Conservation (phyloP, 768 basidiomycete species). For the Coprinellus aureogranulatus region DNA sequence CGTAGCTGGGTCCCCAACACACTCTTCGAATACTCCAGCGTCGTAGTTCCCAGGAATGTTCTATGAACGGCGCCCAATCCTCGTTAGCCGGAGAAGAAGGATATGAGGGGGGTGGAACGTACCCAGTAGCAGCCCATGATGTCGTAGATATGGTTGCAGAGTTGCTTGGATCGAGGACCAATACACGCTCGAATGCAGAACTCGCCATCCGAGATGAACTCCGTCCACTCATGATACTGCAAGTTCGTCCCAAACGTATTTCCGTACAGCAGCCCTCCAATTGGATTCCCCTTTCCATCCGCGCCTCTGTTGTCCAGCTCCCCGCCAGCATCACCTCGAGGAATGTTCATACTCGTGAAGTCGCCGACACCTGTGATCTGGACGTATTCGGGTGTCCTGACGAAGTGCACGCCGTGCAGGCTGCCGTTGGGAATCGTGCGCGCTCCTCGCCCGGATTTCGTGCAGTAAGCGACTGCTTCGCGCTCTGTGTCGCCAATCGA, state of each 20-base stretch:
- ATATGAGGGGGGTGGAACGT: slow-evolving; percentile 9
- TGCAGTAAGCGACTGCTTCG: slow-evolving; percentile 73
- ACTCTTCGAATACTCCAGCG: slow-evolving; percentile 61
- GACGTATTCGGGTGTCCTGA: slow-evolving; percentile 63
- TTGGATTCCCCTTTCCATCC: slow-evolving; percentile 53
- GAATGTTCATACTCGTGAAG: slow-evolving; percentile 65
- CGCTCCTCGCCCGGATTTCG: slow-evolving; percentile 67
- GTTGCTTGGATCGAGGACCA: slow-evolving; percentile 51
- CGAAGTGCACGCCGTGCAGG: slow-evolving; percentile 65
- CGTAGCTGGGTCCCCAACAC: slow-evolving; percentile 56
- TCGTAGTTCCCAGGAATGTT: slow-evolving; percentile 74
- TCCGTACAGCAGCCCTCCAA: slow-evolving; percentile 72
- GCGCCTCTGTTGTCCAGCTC: slow-evolving; percentile 76
- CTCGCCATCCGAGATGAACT: slow-evolving; percentile 65
- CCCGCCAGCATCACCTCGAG: slow-evolving; percentile 53
- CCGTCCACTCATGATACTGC: slow-evolving; percentile 82
- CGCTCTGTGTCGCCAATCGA: slow-evolving; percentile 69
- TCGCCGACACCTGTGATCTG: slow-evolving; percentile 66
- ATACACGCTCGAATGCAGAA: slow-evolving; percentile 78
- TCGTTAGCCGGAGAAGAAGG: neutral
- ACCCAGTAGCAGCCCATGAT: slow-evolving; percentile 61
- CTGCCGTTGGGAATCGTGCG: slow-evolving; percentile 70
- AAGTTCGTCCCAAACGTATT: slow-evolving; percentile 48
- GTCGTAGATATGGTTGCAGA: slow-evolving; percentile 80
- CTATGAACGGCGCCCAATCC: slow-evolving; percentile 37